Conservation (phyloP, 176 grass and related monocot genomes). For the Rhynchospora tenuis region DNA sequence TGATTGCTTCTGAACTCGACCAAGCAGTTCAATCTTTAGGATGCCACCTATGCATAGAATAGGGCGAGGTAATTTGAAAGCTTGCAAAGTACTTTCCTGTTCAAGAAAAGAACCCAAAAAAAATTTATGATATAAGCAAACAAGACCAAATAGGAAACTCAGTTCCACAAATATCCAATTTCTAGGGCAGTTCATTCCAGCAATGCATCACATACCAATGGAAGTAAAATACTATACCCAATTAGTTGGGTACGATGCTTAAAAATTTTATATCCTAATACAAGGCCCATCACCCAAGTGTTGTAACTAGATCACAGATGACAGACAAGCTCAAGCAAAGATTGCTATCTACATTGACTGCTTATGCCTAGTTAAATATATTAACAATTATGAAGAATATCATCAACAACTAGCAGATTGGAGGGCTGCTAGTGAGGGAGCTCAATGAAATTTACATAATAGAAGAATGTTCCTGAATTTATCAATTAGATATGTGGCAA, state of each 20-base stretch:
- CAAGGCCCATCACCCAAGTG: neutral
- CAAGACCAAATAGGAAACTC: neutral
- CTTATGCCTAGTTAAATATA: too few species aligned
- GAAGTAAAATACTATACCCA: neutral
- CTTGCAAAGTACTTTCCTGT: conserved; percentile 62
- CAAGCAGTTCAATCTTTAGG: conserved; percentile 67
- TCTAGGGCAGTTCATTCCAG: neutral
- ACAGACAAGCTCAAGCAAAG: too few species aligned
- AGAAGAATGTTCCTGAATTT: too few species aligned
- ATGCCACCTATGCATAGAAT: conserved; percentile 76
- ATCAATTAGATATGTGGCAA: too few species aligned
- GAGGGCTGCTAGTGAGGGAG: too few species aligned
- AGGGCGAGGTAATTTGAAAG: conserved; percentile 57
- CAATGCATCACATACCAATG: neutral
- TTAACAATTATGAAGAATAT: too few species aligned
- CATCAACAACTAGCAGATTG: too few species aligned
- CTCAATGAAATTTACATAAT: too few species aligned
- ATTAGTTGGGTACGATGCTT: neutral
- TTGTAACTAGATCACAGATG: neutral
- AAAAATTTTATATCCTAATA: neutral
- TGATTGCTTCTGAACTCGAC: conserved; percentile 62
- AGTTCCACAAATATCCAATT: neutral
- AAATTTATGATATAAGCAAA: neutral
- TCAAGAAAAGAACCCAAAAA: neutral
- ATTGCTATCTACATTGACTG: too few species aligned